phyloP scores from a whole-genome alignment of 2,329 filamentous ascomycete genomes.

The Penicillium sp. region DNA sequence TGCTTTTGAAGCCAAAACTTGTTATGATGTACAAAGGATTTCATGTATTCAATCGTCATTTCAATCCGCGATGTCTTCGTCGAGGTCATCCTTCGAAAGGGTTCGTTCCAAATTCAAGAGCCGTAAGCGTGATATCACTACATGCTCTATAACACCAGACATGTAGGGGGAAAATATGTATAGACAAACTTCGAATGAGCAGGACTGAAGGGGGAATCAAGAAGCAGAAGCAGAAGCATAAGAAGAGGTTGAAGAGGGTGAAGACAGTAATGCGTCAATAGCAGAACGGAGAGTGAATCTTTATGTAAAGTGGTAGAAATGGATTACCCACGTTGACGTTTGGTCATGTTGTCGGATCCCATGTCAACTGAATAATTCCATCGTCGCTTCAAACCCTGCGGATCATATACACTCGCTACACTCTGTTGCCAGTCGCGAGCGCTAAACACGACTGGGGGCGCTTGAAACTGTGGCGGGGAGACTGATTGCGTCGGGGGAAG shows the following conservation, averaged over 20 bases:
- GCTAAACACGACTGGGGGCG: slow-evolving; percentile 41
- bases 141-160: background rate
- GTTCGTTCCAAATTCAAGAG: background rate
- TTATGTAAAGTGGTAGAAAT: background rate
- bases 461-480: slow-evolving; percentile 34
- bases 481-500: slow-evolving; percentile 33
- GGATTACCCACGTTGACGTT: slow-evolving; percentile 34
- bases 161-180: background rate
- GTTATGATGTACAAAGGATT: background rate
- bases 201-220: background rate
- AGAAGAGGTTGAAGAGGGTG: background rate
- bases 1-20: background rate
- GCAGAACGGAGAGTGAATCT: background rate
- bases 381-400: slow-evolving; percentile 46
- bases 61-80: background rate
- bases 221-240: background rate
- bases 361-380: slow-evolving; percentile 44
- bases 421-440: slow-evolving; percentile 51
- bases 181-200: background rate
- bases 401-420: slow-evolving; percentile 50
- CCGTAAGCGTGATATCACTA: background rate
- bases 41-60: background rate
- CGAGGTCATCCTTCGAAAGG: background rate
- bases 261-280: background rate
- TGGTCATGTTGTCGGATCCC: slow-evolving; percentile 28